These are phyloP conservation scores for Lagenidium giganteum DNA, from an alignment of 352 stramenopile species.

Conservation along the genomic window DNA sequence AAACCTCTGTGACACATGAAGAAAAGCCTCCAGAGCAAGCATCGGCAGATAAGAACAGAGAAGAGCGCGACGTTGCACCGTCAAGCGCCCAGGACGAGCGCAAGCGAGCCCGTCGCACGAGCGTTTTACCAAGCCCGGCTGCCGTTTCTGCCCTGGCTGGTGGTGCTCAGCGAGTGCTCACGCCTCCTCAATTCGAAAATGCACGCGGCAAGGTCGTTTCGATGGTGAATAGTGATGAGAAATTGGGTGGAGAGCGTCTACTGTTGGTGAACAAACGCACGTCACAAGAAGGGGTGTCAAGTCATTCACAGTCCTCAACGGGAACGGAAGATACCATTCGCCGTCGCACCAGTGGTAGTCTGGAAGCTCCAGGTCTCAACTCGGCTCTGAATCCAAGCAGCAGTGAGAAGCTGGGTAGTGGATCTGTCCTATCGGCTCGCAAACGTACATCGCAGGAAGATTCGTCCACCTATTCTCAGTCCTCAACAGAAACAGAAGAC, in stretches of 20 bases:
- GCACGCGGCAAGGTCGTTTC: slow-evolving; percentile 13
- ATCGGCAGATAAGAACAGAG: neutral
- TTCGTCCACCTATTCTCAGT: too few relatives aligned
- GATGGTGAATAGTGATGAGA: slow-evolving; percentile 18
- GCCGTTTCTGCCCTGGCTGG: slow-evolving; percentile 38
- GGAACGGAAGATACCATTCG: neutral
- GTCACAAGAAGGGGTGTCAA: neutral
- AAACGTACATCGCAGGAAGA: slow-evolving; percentile 2
- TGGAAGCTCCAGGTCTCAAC: neutral
- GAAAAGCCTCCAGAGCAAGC: slow-evolving; percentile 1
- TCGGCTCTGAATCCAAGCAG: neutral
- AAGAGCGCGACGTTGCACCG: neutral
- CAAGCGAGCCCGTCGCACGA: slow-evolving; percentile 41
- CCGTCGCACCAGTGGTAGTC: neutral
- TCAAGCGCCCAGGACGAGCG: slow-evolving; percentile 7
- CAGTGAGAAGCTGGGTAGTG: slow-evolving; percentile 14
- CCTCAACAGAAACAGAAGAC: too few relatives aligned
- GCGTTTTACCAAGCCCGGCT: slow-evolving; percentile 38
- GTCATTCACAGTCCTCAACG: too few relatives aligned
- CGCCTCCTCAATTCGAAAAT: slow-evolving; percentile 24
- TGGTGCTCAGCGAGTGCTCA: slow-evolving; percentile 54
- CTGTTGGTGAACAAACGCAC: slow-evolving; percentile 10
- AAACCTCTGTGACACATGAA: neutral
- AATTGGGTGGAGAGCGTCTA: slow-evolving; percentile 12
- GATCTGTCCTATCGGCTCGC: slow-evolving; percentile 14